Base-by-base conservation (phyloP, 2,329 filamentous ascomycete genomes). In the Verticillium dahliae region DNA sequence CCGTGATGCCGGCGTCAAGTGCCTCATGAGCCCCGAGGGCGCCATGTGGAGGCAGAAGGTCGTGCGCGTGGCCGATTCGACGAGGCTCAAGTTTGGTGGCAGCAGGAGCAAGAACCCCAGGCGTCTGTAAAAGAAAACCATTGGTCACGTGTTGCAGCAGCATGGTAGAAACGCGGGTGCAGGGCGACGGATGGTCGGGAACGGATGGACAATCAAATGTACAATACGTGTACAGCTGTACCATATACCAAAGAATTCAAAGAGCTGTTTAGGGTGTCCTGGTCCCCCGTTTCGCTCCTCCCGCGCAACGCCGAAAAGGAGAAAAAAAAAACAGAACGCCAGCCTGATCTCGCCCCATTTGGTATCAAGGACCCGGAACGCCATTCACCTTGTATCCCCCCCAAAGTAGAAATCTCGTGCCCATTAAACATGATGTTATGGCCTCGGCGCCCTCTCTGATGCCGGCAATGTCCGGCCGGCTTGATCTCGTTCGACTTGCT, bases 61-160 rank as follows among this genome's bases (percentile, higher is more conserved):
- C 67, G 80, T 86, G 52, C 88, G 87, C 68, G 90, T 99, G 64
- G 87, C 90, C 37, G 95, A 99, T 78, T 83, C 86, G 50, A 98
- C 94, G 61, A 90, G 90, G 70, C 76, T 98, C 75, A 99, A 99
- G 81, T 97, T 98, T 81, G 95, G 93, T 77, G 96, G 95, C 72
- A 91, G 90, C 45, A 90, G 93, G 76, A 94, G 92, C 80, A 85
- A 84, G 75, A 91, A 88, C 74, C 89, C 88, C 45, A 93, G 93
- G 77, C 89, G 95, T 79, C 78, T 98, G 79, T 79, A 75, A 27
- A 4, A 65, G 58, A 75, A 27, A 4, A 65, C 57, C 45, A 60
- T 10, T 27, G 37, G 50, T n/a, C 13, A 6, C 22, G 7, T 18
- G 27, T 34, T 27, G 33, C 33, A 56, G 33, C 33, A 56, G 31